These are phyloP conservation scores for Magnusiomyces sp. DNA, from an alignment of 1,139 yeast species.

Conservation along the genomic window DNA sequence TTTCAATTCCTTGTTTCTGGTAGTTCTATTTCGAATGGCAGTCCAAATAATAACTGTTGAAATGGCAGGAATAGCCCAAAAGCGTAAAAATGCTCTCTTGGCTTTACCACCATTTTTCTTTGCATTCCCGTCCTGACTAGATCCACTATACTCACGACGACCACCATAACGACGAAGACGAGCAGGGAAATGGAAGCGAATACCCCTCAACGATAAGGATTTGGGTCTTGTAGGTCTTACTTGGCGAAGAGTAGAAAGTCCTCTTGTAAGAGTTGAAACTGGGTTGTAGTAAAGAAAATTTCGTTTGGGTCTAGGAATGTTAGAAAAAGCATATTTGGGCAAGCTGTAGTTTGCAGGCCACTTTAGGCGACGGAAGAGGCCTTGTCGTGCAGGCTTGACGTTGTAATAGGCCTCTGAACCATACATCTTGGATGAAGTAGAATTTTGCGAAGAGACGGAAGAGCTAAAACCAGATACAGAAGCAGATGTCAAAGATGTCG, in stretches of 20 bases:
- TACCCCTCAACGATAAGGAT: conserved; percentile 8
- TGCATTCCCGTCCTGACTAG: not conserved
- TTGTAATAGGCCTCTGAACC: not conserved
- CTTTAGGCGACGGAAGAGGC: conserved; percentile 7
- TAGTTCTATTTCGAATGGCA: conserved; percentile 8
- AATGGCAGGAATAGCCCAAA: conserved; percentile 15
- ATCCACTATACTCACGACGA: conserved; percentile 9
- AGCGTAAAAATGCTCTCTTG: conserved; percentile 23
- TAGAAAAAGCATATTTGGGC: conserved; percentile 43
- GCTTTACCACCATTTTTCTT: conserved; percentile 20
- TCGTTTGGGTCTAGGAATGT: conserved; percentile 57
- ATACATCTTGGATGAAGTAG: not conserved
- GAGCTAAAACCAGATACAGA: conserved; percentile 1
- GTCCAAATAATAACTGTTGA: conserved; percentile 20
- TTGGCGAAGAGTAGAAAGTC: conserved; percentile 16
- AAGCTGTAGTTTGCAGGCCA: conserved; percentile 3
- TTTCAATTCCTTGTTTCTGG: not conserved
- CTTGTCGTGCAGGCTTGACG: not conserved
- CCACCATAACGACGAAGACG: conserved; percentile 9
- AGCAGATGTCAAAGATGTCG: not conserved
- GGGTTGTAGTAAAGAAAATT: conserved; percentile 44
- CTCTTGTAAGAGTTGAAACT: conserved; percentile 24
- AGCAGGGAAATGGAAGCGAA: conserved; percentile 11
- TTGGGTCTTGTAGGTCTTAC: conserved; percentile 4
- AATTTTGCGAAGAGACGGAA: not conserved